Evolutionary conservation across 2,329 filamentous ascomycete genomes (phyloP).

Genomic region (Talaromyces sp.): DNA sequence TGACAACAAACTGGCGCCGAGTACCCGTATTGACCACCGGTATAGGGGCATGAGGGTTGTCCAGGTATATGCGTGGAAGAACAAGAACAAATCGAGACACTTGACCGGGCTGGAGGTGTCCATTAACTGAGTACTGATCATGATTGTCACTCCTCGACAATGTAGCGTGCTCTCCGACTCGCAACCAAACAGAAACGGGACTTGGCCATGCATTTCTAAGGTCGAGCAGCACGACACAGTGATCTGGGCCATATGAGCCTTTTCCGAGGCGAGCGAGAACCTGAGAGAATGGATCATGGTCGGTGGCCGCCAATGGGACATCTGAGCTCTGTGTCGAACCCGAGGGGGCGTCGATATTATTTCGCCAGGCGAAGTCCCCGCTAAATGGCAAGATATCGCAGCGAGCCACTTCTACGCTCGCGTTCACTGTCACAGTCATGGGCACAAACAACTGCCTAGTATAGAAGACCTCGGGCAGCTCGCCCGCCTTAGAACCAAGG

Average conservation of each 20-base stretch:
- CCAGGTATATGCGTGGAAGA: constrained; percentile 72
- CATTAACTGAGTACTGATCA: constrained; percentile 39
- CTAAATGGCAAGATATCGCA: constrained; percentile 78
- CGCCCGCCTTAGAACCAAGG: constrained; percentile 69
- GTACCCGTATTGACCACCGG: constrained; percentile 78
- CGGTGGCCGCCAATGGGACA: constrained; percentile 25
- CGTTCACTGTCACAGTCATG: constrained; percentile 86
- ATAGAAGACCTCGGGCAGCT: constrained; percentile 74
- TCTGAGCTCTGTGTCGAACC: constrained; percentile 10
- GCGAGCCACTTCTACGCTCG: constrained; percentile 78
- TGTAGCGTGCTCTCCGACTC: constrained; percentile 41
- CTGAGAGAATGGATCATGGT: constrained; percentile 48
- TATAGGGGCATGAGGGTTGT: constrained; percentile 75
- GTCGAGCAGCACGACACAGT: constrained; percentile 80
- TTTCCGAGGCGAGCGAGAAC: constrained; percentile 48
- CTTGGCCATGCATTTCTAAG: constrained; percentile 89
- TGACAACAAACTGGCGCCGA: constrained; percentile 92
- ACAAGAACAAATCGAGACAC: constrained; percentile 76
- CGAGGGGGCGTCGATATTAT: constrained; percentile 26
- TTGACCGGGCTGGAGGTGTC: constrained; percentile 59
- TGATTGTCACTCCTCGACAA: constrained; percentile 23
- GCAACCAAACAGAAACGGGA: constrained; percentile 68
- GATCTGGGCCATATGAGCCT: constrained; percentile 56
- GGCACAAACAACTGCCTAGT: constrained; percentile 81
- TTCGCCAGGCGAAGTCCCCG: constrained; percentile 67